Base-by-base conservation (phyloP, 2,329 filamentous ascomycete species). In the Stenocarpella maydis region DNA sequence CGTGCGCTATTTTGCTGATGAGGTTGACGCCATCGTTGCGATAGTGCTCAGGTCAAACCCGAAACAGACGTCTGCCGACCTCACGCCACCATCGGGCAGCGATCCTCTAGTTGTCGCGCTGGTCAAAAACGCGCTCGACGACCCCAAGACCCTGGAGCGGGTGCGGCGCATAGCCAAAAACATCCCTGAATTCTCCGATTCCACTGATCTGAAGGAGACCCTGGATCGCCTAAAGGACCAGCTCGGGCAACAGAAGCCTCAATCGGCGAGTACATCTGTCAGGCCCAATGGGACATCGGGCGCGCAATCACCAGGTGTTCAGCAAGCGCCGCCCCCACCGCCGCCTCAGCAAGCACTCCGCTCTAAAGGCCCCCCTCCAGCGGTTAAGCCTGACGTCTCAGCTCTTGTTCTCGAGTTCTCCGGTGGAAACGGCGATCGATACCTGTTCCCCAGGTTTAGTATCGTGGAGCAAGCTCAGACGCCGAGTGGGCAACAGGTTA, bases 401-500 rank as follows among this genome's bases (percentile, higher is more conserved):
- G 89, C 89, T n/a, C 83, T 92, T 17, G 87, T 91, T 1, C 87
- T 94, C 71, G 90, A 93, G 73, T 93, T 93, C 77, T 78, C 82
- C 6, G 86, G 87, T 55, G 90, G 90, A 41, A 88, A 83, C 3
- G 92, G 91, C 54, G 92, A 95, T 77, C 87, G 92, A 31, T 95
- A 92, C 76, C 81, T 93, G 58, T 95, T 96, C 72, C 93, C 93
- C 2, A 92, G 90, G 73, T 91, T 92, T 76, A 92, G 90, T 78
- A 91, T 95, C 41, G 78, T 95, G 61, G 92, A 96, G 76, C 90
- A 88, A 75, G 81, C 90, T 1, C 76, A 82, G 12, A 79, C 82
- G 2, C 75, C 82, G 4, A 79, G 82, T 4, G 87, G 87, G 2
- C 87, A 88, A 63, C 85, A 90, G 69, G 86, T 92, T 2, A 86